Evolutionary conservation across 192 early-diverging fungal genomes (phyloP).

Genomic region (Coemansia sp.): DNA sequence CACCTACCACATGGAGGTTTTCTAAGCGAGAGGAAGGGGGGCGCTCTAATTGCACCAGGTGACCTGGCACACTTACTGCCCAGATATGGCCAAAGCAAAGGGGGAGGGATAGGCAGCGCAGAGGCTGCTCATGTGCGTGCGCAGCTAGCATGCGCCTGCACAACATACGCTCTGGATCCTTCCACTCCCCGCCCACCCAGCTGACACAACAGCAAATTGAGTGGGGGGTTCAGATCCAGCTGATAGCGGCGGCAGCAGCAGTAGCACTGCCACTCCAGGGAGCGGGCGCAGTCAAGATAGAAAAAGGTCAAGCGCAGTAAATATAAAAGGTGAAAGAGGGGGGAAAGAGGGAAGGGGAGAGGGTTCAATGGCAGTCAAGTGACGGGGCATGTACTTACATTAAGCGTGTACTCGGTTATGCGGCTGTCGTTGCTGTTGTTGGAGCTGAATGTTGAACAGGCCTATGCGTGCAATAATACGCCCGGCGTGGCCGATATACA

Average conservation of each 20-base stretch:
- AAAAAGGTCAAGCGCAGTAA: constrained; percentile 3
- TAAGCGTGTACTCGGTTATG: background rate
- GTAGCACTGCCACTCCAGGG: constrained; percentile 8
- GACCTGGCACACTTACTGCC: background rate
- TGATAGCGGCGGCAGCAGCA: background rate
- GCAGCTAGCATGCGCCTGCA: background rate
- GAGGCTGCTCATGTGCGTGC: constrained; percentile 5
- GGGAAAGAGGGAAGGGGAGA: background rate
- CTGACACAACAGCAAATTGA: constrained; percentile 9
- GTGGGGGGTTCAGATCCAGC: constrained; percentile 7
- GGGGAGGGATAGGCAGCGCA: background rate
- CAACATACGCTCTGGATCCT: background rate
- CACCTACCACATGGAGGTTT: constrained; percentile 13
- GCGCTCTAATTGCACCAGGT: constrained; percentile 5
- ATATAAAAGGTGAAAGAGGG: background rate
- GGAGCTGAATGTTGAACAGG: background rate
- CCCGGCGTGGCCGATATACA: constrained; percentile 1
- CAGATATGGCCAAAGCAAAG: constrained; percentile 10
- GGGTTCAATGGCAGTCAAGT: background rate
- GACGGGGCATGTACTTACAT: constrained; percentile 1
- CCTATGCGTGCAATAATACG: background rate
- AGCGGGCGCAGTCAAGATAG: constrained; percentile 3
- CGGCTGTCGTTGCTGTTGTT: background rate
- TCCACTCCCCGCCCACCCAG: background rate
- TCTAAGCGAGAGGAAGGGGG: background rate